phyloP scores from a whole-genome alignment of 305 asterid genomes.

The Fraxinus ornus region DNA sequence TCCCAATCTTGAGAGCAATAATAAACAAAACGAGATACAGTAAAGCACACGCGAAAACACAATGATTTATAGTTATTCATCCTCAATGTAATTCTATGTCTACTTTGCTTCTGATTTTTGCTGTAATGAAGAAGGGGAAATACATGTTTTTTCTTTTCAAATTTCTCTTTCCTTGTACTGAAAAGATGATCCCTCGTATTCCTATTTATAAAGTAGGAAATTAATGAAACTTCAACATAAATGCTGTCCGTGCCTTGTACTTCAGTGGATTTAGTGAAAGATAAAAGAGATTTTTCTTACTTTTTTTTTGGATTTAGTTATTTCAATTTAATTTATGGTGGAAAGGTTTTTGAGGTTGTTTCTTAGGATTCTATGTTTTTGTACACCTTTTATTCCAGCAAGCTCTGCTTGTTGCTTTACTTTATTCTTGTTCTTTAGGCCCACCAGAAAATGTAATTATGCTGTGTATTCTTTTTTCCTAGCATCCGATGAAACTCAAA shows the following conservation, averaged over 20 bases:
- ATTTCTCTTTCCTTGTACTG: background rate
- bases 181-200: background rate
- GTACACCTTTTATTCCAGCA: slow-evolving; percentile 13
- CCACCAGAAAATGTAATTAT: slow-evolving; percentile 21
- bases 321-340: background rate
- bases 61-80: background rate
- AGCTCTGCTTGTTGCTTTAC: slow-evolving; percentile 12
- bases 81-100: background rate
- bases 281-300: background rate
- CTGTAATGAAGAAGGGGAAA: background rate
- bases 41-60: background rate
- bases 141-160: background rate
- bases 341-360: slow-evolving; percentile 11
- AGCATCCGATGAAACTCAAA: slow-evolving; percentile 81
- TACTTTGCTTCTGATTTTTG: background rate
- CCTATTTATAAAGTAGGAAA: background rate
- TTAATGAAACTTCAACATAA: background rate
- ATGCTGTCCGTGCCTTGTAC: background rate
- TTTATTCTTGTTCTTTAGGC: slow-evolving; percentile 26
- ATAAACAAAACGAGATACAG: background rate
- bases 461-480: slow-evolving; percentile 16
- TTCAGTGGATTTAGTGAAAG: background rate
- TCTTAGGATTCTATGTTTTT: slow-evolving; percentile 37
- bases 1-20: background rate
- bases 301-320: background rate